Evolutionary conservation across 129 eudicot genomes (phyloP), one percentile per base, ranked within the genome.

Genomic region (Calendula officinalis): DNA sequence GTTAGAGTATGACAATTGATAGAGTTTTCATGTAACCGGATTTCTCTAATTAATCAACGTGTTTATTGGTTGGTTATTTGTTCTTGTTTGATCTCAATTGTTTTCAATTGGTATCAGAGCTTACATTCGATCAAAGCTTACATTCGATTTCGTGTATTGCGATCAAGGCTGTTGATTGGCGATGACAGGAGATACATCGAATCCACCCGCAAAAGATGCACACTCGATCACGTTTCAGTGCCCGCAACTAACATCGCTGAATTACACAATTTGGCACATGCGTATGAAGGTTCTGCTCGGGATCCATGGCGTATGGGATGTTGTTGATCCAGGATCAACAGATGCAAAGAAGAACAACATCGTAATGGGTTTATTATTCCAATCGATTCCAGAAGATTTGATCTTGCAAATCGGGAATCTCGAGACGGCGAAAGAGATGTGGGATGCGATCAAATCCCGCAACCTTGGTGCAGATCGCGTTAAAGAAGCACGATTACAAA

Each of bases 61-160:
- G 30, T 22, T 22, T 22, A 22, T 22, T 22, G 30, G 30, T 22
- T 22, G 30, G 30, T 22, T 22, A 22, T 22, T 22, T 22, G 30
- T 22, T 22, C 30, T 22, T 22, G 30, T 22, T 22, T 22, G 30
- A 22, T 22, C 30, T 22, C 30, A 22, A 22, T 38, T 46, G 13
- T 30, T 53, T 53, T 52, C 13, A 53, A 30, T 51, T 51, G 56
- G 35, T 51, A 51, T 17, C 10, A 51, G 56, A 51, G 56, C 53
- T 47, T 51, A 12, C 37, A 27, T 7, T 32, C 3, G 3, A 54
- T 8, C 0, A n/a, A n/a, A 51, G 56, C 53, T 47, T 51, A 12
- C 37, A 27, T 7, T 32, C 3, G 3, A 54, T 8, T 0, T 13
- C 53, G 22, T 47, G 53, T 13, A 5, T 47, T n/a, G 3, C 14